Conservation (phyloP, 108 stramenopile species). For the Craspedostauros australis region DNA sequence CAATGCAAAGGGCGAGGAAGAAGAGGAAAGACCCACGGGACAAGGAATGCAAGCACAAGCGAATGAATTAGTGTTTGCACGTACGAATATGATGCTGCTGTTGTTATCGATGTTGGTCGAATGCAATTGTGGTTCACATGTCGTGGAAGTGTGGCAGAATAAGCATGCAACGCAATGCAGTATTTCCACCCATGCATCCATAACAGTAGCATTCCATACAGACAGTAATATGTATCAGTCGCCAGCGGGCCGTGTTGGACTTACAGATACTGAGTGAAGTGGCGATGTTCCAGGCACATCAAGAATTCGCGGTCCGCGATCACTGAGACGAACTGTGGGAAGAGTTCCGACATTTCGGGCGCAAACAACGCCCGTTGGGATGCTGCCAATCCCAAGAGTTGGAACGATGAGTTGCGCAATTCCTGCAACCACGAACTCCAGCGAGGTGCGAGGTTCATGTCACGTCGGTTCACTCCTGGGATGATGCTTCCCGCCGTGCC, state of each 20-base stretch:
- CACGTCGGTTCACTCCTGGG: constrained; percentile 63
- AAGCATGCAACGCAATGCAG: neutral
- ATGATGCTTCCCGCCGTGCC: constrained; percentile 86
- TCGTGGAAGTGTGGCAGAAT: too few species aligned
- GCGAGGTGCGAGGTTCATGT: constrained; percentile 68
- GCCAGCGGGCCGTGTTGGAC: too few species aligned
- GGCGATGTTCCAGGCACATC: constrained; percentile 82
- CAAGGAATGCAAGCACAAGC: too few species aligned
- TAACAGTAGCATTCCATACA: neutral
- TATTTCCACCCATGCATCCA: neutral
- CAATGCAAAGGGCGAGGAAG: constrained; percentile 1
- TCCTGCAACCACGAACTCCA: constrained; percentile 92
- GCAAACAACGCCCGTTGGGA: constrained; percentile 68
- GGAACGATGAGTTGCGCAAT: constrained; percentile 69
- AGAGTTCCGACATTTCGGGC: constrained; percentile 62
- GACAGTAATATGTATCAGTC: neutral
- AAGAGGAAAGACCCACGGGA: neutral
- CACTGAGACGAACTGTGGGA: constrained; percentile 58
- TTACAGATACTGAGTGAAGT: constrained; percentile 75
- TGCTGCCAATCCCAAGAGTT: constrained; percentile 69
- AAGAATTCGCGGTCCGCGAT: constrained; percentile 59
- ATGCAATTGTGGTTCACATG: too few species aligned
- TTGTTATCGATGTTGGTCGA: too few species aligned
- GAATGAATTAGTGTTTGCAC: too few species aligned
- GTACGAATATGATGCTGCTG: too few species aligned